Evolutionary conservation across 768 basidiomycete species (phyloP).

Genomic region (Mycena vulgaris): DNA sequence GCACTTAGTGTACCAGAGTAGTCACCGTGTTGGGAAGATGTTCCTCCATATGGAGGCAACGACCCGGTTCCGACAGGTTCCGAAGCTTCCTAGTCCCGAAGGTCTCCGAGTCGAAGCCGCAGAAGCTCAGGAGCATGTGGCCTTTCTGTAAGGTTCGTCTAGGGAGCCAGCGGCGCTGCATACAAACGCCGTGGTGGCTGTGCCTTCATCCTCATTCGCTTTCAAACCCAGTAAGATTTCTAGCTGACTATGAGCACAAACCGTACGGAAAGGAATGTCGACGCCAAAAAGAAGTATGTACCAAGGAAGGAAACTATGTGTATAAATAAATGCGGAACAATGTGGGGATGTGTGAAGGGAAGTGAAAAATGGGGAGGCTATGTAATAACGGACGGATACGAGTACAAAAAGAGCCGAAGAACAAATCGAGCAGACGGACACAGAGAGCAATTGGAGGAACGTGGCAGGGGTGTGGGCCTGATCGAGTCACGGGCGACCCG

Average conservation of each 20-base stretch:
- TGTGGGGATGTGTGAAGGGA: not conserved
- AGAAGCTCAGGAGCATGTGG: too few relatives aligned
- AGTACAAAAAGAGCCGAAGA: slow-evolving; percentile 38
- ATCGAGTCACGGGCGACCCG: not conserved
- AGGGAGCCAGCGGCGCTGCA: too few relatives aligned
- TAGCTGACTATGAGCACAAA: slow-evolving; percentile 10
- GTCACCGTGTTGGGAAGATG: too few relatives aligned
- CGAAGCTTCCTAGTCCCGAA: too few relatives aligned
- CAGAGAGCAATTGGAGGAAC: slow-evolving; percentile 38
- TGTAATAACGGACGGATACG: slow-evolving; percentile 1
- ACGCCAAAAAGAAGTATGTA: slow-evolving; percentile 1
- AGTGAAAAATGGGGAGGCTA: not conserved
- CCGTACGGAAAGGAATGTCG: slow-evolving; percentile 23
- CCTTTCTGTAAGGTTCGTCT: too few relatives aligned
- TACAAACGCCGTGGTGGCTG: too few relatives aligned
- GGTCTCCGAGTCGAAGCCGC: too few relatives aligned
- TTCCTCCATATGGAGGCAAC: not conserved
- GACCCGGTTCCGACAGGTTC: too few relatives aligned
- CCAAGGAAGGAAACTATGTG: slow-evolving; percentile 14
- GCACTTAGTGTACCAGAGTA: too few relatives aligned
- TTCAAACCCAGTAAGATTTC: slow-evolving; percentile 33
- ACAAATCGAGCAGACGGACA: slow-evolving; percentile 42
- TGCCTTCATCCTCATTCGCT: not conserved
- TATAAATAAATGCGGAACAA: slow-evolving; percentile 22
- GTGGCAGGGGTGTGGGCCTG: slow-evolving; percentile 6